These are phyloP conservation scores for Fusarium virguliforme DNA, from an alignment of 2,329 filamentous ascomycete genomes.

Conservation along the genomic window DNA sequence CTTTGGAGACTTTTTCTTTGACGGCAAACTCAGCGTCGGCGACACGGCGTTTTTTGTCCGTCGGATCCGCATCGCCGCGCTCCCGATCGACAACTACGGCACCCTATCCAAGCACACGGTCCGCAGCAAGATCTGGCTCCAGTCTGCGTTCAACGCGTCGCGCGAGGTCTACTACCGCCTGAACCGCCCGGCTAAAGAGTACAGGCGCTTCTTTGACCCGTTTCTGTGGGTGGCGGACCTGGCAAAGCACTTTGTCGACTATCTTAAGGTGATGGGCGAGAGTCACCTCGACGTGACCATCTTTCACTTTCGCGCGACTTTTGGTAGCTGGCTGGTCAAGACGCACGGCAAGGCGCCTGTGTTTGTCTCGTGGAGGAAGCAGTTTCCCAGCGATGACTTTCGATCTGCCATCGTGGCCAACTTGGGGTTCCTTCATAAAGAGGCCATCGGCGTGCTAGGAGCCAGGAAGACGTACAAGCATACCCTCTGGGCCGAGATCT, in stretches of 20 bases:
- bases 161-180: slow-evolving; percentile 76
- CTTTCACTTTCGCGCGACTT: slow-evolving; percentile 70
- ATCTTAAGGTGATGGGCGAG: slow-evolving; percentile 61
- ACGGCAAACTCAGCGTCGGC: slow-evolving; percentile 71
- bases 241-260: slow-evolving; percentile 81
- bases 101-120: slow-evolving; percentile 62
- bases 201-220: slow-evolving; percentile 72
- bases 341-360: slow-evolving; percentile 60
- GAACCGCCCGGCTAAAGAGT: slow-evolving; percentile 70
- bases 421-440: slow-evolving; percentile 75
- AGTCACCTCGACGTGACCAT: slow-evolving; percentile 62
- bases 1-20: slow-evolving; percentile 66
- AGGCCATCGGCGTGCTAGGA: slow-evolving; percentile 68
- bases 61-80: slow-evolving; percentile 68
- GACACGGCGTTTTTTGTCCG: slow-evolving; percentile 66
- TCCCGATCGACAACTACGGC: slow-evolving; percentile 79
- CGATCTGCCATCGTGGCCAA: slow-evolving; percentile 73
- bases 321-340: slow-evolving; percentile 70
- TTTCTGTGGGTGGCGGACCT: slow-evolving; percentile 82
- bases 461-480: slow-evolving; percentile 55
- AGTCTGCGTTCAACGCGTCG: slow-evolving; percentile 64
- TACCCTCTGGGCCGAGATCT: slow-evolving; percentile 70
- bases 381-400: slow-evolving; percentile 72
- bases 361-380: slow-evolving; percentile 70
- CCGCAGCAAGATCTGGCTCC: slow-evolving; percentile 74